Evolutionary conservation across 495 filamentous ascomycete genomes (phyloP).

Genomic region (Glarea lozoyensis): DNA sequence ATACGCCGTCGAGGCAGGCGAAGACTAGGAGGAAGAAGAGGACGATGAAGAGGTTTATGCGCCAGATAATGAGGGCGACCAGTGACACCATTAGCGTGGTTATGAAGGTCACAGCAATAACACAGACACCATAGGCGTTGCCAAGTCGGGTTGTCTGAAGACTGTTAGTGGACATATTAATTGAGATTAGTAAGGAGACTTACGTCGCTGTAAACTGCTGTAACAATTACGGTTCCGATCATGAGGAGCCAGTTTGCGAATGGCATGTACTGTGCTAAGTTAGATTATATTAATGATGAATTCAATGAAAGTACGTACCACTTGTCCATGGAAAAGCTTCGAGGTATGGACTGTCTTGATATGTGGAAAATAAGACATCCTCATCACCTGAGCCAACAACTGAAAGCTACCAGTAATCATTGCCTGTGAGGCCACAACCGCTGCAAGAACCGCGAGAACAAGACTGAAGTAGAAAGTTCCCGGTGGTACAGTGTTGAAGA

Average conservation of each 20-base stretch:
- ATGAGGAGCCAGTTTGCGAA: constrained; percentile 66
- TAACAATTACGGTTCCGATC: constrained; percentile 65
- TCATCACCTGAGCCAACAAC: constrained; percentile 65
- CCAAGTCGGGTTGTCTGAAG: constrained; percentile 37
- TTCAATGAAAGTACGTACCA: too few species aligned
- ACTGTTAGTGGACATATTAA: constrained; percentile 1
- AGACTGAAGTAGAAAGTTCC: constrained; percentile 59
- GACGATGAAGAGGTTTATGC: constrained; percentile 45
- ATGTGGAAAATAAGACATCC: constrained; percentile 62
- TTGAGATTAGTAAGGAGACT: constrained; percentile 9
- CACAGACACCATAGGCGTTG: constrained; percentile 53
- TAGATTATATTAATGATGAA: too few species aligned
- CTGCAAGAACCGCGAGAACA: constrained; percentile 57
- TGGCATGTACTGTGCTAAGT: constrained; percentile 61
- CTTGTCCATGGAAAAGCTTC: constrained; percentile 55
- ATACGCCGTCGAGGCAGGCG: constrained; percentile 52
- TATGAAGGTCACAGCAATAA: constrained; percentile 68
- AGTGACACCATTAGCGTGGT: constrained; percentile 62
- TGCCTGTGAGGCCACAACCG: constrained; percentile 68
- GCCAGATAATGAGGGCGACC: constrained; percentile 61
- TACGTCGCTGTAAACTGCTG: constrained; percentile 62
- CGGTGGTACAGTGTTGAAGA: constrained; percentile 57
- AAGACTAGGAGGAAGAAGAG: constrained; percentile 53
- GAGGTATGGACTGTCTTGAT: constrained; percentile 61
- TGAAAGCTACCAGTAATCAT: constrained; percentile 69